Conservation (phyloP, 495 filamentous ascomycete genomes). For the Massariosphaeria phaeospora region DNA sequence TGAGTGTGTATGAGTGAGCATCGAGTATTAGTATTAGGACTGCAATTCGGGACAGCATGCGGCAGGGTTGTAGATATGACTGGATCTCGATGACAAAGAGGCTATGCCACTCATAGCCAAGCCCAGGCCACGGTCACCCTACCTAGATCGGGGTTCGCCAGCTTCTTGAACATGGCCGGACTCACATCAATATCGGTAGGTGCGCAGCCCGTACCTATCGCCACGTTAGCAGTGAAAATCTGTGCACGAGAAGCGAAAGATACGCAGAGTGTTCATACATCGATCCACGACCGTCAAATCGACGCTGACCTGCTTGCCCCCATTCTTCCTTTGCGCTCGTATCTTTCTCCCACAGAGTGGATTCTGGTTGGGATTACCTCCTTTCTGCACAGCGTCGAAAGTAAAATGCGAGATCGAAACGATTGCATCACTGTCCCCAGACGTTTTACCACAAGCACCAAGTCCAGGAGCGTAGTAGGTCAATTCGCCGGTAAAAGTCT, state of each 20-base stretch:
- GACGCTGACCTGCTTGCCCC: conserved; percentile 47
- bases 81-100: not conserved
- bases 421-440: conserved; percentile 50
- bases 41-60: not conserved
- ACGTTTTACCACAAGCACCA: conserved; percentile 64
- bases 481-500: conserved; percentile 57
- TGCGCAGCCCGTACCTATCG: conserved; percentile 50
- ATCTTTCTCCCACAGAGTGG: conserved; percentile 65
- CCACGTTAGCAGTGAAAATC: conserved; percentile 1
- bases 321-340: conserved; percentile 45
- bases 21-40: too few species aligned
- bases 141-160: conserved; percentile 55
- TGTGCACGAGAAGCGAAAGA: not conserved
- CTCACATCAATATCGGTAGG: conserved; percentile 65
- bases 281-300: conserved; percentile 72
- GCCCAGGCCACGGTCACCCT: conserved; percentile 62
- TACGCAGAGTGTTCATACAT: conserved; percentile 44
- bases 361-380: conserved; percentile 62
- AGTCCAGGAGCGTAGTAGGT: conserved; percentile 67
- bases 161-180: conserved; percentile 52
- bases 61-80: not conserved
- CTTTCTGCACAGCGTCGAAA: conserved; percentile 56
- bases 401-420: conserved; percentile 62
- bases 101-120: conserved; percentile 48
- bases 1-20: too few species aligned